Conservation (phyloP, 768 basidiomycete species). For the Russula virescens region DNA sequence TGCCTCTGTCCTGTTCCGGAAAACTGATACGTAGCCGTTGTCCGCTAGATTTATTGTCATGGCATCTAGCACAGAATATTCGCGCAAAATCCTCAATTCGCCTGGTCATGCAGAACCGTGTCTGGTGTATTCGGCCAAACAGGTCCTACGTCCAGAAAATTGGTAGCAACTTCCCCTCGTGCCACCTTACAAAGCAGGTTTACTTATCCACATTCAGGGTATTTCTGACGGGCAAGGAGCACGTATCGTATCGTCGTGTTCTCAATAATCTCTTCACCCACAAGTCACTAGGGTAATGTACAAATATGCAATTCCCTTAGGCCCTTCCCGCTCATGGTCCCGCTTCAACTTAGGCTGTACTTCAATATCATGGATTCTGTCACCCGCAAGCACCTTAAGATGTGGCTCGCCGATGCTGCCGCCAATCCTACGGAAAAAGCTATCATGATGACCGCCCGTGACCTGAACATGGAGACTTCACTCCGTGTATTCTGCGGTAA, state of each 20-base stretch:
- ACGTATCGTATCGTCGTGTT: conserved; percentile 89
- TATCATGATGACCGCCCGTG: conserved; percentile 89
- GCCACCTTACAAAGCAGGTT: neutral
- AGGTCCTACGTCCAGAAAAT: conserved; percentile 78
- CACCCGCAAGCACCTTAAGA: conserved; percentile 64
- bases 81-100: conserved; percentile 95
- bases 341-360: conserved; percentile 70
- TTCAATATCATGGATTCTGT: conserved; percentile 77
- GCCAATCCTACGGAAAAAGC: conserved; percentile 45
- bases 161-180: conserved; percentile 46
- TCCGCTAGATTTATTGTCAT: conserved; percentile 94
- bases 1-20: conserved; percentile 8
- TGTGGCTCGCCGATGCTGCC: conserved; percentile 62
- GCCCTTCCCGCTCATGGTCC: neutral
- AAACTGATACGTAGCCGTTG: neutral
- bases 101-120: conserved; percentile 91
- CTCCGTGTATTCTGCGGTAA: conserved; percentile 91
- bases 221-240: conserved; percentile 91
- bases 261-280: conserved; percentile 91
- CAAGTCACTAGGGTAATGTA: conserved; percentile 76
- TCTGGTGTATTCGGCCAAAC: conserved; percentile 87
- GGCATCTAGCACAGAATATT: conserved; percentile 88
- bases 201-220: conserved; percentile 53
- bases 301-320: neutral
- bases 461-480: conserved; percentile 96